Percentiles rank a stretch among this genome's conserved stretches.
phyloP scores from a whole-genome alignment of 805 yeast species.

The Ogataea nitratoaversa region DNA sequence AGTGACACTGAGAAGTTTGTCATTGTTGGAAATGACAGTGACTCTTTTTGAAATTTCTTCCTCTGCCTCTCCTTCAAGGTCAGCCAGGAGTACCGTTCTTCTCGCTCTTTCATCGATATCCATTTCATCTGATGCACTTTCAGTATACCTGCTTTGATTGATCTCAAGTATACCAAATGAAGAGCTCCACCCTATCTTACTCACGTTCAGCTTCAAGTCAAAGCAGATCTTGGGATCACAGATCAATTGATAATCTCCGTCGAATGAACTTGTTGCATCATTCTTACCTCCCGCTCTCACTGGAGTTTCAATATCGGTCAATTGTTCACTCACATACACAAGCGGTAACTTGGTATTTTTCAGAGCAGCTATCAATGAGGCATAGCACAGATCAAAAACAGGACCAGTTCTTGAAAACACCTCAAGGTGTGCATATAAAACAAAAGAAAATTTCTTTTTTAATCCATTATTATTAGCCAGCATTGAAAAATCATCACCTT shows the following conservation, averaged over 20 bases:
- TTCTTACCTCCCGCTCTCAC: slow-evolving; percentile 31
- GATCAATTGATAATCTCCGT: slow-evolving; percentile 49
- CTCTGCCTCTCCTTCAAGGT: slow-evolving; percentile 82
- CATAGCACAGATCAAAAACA: slow-evolving; percentile 70
- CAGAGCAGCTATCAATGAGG: slow-evolving; percentile 61
- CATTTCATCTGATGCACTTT: slow-evolving; percentile 24
- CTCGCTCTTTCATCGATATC: slow-evolving; percentile 22
- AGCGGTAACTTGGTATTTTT: slow-evolving; percentile 58
- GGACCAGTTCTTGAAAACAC: slow-evolving; percentile 84
- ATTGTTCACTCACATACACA: slow-evolving; percentile 63
- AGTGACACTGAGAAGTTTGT: slow-evolving; percentile 39
- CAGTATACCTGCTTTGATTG: slow-evolving; percentile 30
- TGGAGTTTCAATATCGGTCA: slow-evolving; percentile 47
- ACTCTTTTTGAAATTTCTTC: slow-evolving; percentile 59
- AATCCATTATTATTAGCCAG: slow-evolving; percentile 26
- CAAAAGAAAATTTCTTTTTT: slow-evolving; percentile 48
- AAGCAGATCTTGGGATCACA: slow-evolving; percentile 45
- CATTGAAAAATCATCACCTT: slow-evolving; percentile 22
- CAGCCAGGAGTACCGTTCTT: slow-evolving; percentile 52
- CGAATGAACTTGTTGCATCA: slow-evolving; percentile 36
- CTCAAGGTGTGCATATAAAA: slow-evolving; percentile 66
- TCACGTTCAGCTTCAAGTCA: slow-evolving; percentile 36
- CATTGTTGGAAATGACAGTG: slow-evolving; percentile 35
- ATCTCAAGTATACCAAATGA: slow-evolving; percentile 58
- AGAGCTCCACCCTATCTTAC: slow-evolving; percentile 39